Conservation (phyloP, 169 alveolate genomes). For the Amoebophrya sp. region DNA sequence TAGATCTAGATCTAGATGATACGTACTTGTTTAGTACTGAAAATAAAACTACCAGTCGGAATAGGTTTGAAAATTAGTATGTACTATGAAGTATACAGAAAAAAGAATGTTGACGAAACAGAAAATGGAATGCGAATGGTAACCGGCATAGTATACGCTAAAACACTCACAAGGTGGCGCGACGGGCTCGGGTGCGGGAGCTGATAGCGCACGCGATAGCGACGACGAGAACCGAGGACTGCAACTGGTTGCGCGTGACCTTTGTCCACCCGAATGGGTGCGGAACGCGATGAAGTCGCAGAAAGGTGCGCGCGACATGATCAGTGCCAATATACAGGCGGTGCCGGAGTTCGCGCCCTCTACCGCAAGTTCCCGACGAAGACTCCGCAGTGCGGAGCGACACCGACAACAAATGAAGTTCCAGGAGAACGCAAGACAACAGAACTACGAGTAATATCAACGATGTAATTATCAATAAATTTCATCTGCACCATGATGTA, state of each 20-base stretch:
- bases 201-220: background rate
- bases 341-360: background rate
- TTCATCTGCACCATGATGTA: too few species aligned
- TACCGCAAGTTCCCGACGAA: background rate
- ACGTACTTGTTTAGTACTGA: too few species aligned
- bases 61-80: too few species aligned
- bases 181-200: too few species aligned
- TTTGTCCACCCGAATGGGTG: background rate
- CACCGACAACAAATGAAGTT: background rate
- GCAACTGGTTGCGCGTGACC: background rate
- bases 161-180: too few species aligned
- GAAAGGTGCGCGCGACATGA: background rate
- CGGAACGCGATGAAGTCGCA: background rate
- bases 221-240: background rate
- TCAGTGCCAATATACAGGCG: background rate
- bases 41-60: too few species aligned
- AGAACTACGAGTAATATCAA: background rate
- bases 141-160: too few species aligned
- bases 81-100: too few species aligned
- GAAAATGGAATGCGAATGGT: too few species aligned
- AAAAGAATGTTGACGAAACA: too few species aligned
- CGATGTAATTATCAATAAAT: too few species aligned
- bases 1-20: too few species aligned
- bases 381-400: background rate
- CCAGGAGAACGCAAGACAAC: background rate